Percentiles rank a stretch among this genome's conserved stretches.
phyloP scores from a whole-genome alignment of 2,329 filamentous ascomycete species.

The Aurifilum marmelostoma region DNA sequence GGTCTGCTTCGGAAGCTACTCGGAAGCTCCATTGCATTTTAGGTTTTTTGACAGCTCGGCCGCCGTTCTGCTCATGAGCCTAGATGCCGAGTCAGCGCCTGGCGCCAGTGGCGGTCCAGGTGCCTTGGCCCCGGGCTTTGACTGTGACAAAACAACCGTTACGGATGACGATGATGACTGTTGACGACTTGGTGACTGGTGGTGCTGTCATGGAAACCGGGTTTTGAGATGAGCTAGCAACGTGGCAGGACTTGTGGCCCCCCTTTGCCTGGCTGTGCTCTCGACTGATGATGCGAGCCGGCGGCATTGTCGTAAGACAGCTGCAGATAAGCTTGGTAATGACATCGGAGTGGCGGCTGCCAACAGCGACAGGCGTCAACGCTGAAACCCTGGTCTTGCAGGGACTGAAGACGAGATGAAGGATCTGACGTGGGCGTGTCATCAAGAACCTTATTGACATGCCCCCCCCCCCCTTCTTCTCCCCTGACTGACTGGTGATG shows the following conservation, averaged over 20 bases:
- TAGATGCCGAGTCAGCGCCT: conserved; percentile 8
- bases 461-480: too few species aligned
- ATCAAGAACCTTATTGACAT: conserved; percentile 16
- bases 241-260: background rate
- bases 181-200: background rate
- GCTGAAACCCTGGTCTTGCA: conserved; percentile 25
- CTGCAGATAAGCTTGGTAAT: conserved; percentile 15
- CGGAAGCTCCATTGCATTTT: conserved; percentile 4
- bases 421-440: conserved; percentile 28
- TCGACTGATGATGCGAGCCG: background rate
- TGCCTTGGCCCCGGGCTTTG: conserved; percentile 11
- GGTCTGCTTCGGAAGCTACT: background rate
- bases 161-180: background rate
- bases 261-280: background rate
- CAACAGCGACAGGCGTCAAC: conserved; percentile 23
- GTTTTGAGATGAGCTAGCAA: background rate
- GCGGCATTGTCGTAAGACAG: background rate
- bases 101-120: conserved; percentile 23
- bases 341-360: conserved; percentile 26
- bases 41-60: conserved; percentile 19
- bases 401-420: conserved; percentile 24
- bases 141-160: background rate
- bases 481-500: background rate
- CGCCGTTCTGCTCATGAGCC: conserved; percentile 8
- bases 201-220: background rate